Conservation (phyloP, 768 basidiomycete species). For the Hericium alpestre region DNA sequence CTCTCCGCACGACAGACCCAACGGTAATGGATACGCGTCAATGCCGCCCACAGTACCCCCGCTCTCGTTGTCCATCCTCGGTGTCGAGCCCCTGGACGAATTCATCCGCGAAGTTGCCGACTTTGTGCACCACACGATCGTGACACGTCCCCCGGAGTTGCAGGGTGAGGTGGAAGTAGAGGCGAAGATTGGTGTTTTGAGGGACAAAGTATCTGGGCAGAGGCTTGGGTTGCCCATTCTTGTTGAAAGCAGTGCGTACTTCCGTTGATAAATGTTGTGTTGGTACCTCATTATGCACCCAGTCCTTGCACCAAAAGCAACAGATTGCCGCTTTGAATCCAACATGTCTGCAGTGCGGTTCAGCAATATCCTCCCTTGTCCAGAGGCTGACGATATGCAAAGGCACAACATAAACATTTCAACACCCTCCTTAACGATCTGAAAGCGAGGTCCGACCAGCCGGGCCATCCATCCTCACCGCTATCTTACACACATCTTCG, state of each 20-base stretch:
- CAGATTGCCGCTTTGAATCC: constrained; percentile 74
- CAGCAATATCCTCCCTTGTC: not conserved
- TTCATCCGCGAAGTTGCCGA: constrained; percentile 88
- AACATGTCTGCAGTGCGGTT: constrained; percentile 78
- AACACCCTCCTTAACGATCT: constrained; percentile 82
- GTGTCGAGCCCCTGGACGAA: constrained; percentile 85
- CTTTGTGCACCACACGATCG: constrained; percentile 69
- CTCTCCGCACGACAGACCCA: constrained; percentile 21
- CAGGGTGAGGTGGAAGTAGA: constrained; percentile 71
- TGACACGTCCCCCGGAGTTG: constrained; percentile 37
- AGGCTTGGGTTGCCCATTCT: constrained; percentile 62
- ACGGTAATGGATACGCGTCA: constrained; percentile 15
- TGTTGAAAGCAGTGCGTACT: constrained; percentile 71
- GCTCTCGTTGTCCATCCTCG: constrained; percentile 71
- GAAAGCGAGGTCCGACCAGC: constrained; percentile 42
- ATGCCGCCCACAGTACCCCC: constrained; percentile 37
- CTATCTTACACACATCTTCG: constrained; percentile 69
- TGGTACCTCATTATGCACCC: constrained; percentile 6
- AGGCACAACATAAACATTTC: constrained; percentile 83
- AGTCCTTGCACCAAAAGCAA: constrained; percentile 59
- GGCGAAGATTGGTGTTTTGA: constrained; percentile 76
- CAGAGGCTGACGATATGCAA: constrained; percentile 1
- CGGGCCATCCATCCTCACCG: constrained; percentile 38
- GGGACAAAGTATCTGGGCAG: constrained; percentile 42
- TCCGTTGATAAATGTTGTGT: not conserved